phyloP scores from a whole-genome alignment of 441 rosid genomes.

The Populus hybrid region DNA sequence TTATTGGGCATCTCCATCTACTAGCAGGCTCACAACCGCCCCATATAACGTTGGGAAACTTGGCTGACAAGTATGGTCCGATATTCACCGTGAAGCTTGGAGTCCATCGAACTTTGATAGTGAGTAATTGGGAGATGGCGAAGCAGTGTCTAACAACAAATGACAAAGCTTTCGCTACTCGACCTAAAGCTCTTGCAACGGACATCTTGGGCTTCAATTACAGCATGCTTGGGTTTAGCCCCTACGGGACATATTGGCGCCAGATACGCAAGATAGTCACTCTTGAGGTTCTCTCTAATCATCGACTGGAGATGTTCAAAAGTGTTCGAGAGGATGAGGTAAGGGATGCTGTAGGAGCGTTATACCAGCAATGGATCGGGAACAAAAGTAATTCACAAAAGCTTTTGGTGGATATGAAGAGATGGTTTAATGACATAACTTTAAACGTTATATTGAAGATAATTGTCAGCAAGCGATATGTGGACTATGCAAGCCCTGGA shows the following conservation, averaged over 20 bases:
- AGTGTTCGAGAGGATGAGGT: slow-evolving; percentile 29
- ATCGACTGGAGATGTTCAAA: slow-evolving; percentile 26
- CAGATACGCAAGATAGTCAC: slow-evolving; percentile 32
- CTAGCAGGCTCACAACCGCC: slow-evolving; percentile 13
- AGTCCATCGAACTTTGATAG: slow-evolving; percentile 19
- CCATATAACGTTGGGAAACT: slow-evolving; percentile 18
- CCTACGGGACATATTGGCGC: slow-evolving; percentile 45
- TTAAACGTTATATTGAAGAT: slow-evolving; percentile 30
- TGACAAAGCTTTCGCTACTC: slow-evolving; percentile 23
- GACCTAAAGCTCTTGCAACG: slow-evolving; percentile 25
- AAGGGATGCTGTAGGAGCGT: slow-evolving; percentile 15
- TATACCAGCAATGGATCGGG: slow-evolving; percentile 17
- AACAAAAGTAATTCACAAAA: neutral
- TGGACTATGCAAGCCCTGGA: slow-evolving; percentile 15
- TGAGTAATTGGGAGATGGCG: slow-evolving; percentile 29
- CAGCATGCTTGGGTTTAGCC: slow-evolving; percentile 28
- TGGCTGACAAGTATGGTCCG: slow-evolving; percentile 20
- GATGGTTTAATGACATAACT: slow-evolving; percentile 31
- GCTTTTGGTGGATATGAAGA: slow-evolving; percentile 34
- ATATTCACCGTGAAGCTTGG: slow-evolving; percentile 30
- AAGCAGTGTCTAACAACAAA: slow-evolving; percentile 19
- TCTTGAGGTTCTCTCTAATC: slow-evolving; percentile 33
- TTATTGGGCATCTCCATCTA: slow-evolving; percentile 38
- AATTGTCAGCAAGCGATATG: slow-evolving; percentile 33
- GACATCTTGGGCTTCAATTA: slow-evolving; percentile 27